Conservation (phyloP, 306 rosid genomes). For the Cyamopsis tetragonoloba region DNA sequence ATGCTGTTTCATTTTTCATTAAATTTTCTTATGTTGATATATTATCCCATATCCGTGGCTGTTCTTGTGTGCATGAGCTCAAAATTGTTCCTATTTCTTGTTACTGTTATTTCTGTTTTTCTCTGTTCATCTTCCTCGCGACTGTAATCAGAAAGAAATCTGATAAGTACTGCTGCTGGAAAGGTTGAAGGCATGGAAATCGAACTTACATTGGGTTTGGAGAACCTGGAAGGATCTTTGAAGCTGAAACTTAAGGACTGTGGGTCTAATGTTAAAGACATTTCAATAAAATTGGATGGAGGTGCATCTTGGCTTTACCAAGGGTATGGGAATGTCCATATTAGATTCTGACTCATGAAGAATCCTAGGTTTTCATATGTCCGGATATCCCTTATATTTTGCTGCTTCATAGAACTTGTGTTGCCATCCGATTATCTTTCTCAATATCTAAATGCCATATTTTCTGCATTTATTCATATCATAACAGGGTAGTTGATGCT, state of each 20-base stretch:
- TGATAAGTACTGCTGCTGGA: conserved; percentile 39
- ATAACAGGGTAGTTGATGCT: conserved; percentile 71
- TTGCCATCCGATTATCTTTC: neutral
- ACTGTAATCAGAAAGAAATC: conserved; percentile 26
- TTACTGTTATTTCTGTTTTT: conserved; percentile 12
- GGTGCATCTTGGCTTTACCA: conserved; percentile 99
- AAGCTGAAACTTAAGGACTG: conserved; percentile 58
- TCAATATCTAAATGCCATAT: neutral
- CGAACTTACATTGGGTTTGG: conserved; percentile 66
- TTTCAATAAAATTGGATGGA: conserved; percentile 77
- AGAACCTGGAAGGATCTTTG: conserved; percentile 69
- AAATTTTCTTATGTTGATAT: neutral
- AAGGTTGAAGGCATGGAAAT: conserved; percentile 90
- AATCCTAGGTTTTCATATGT: conserved; percentile 2
- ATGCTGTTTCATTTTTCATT: neutral
- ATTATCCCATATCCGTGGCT: neutral
- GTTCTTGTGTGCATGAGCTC: conserved; percentile 4
- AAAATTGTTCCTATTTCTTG: neutral
- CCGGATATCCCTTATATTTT: neutral
- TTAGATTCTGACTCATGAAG: conserved; percentile 4
- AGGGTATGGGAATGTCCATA: conserved; percentile 54
- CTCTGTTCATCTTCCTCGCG: conserved; percentile 13
- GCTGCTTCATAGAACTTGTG: conserved; percentile 13
- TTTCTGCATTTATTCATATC: neutral
- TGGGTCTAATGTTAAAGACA: conserved; percentile 61